Evolutionary conservation across 1,139 yeast species (phyloP), one percentile per base, ranked within the genome.

Genomic region (Yarrowia galli): DNA sequence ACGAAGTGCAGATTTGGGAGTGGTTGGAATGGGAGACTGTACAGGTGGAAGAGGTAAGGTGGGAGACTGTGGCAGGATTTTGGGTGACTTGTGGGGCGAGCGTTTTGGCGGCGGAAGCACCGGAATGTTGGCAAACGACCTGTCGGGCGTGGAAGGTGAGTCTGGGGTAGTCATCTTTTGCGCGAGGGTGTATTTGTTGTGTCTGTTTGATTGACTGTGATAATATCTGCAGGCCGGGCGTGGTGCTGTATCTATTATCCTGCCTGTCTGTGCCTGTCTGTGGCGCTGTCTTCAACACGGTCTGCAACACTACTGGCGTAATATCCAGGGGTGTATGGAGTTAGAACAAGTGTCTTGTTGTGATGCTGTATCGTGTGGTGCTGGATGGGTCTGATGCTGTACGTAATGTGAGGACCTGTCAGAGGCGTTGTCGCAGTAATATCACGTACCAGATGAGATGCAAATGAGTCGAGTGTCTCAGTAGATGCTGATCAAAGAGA

Each of bases 271-370:
- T 40, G 20, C 10, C 20, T 40, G 43, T n/a, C 18, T 7, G 5
- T 42, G 7, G 3, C n/a, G 5, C 23, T 18, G 23, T 9, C 45
- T 40, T 18, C 16, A 18, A 15, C n/a, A 10, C 40, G 4, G 28
- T 25, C 28, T 36, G 40, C 40, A 20, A 8, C 43, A 40, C 43
- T 40, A 40, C 13, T 36, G 18, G 22, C 25, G 58, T 51, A 53
- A 53, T 53, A 53, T 53, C 45, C 43, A 16, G 60, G 60, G 60
- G 45, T 53, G 60, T 53, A 53, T 22, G 60, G 45, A 53, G 60
- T 16, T 35, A 18, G 46, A 28, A 28, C 10, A 6, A 10, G 32
- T 3, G 10, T 7, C 22, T n/a, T 40, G 22, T 18, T n/a, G 5
- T 3, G 18, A n/a, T n/a, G 42, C 18, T 38, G 45, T 42, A 42